Evolutionary conservation across 176 grass and related monocot species (phyloP).

Genomic region (Dendrocalamus sinicus): DNA sequence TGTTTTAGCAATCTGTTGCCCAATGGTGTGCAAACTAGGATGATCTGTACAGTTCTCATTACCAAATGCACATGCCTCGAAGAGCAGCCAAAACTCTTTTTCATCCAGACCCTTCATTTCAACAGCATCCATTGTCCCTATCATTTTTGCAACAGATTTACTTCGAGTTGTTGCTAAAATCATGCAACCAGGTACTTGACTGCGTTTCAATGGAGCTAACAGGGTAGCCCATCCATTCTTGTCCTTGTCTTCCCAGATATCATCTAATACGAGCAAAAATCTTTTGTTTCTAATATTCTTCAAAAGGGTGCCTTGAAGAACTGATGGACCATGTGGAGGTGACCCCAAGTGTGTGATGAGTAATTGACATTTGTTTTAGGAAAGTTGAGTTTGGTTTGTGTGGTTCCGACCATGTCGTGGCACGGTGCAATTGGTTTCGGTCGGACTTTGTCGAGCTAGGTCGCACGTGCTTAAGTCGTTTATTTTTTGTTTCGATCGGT

Average conservation of each 20-base stretch:
- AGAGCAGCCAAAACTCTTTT: slow-evolving; percentile 43
- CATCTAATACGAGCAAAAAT: slow-evolving; percentile 52
- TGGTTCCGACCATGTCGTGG: too few species aligned
- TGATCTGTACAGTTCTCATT: not conserved
- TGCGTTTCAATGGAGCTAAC: slow-evolving; percentile 41
- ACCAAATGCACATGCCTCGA: slow-evolving; percentile 55
- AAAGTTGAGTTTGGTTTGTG: too few species aligned
- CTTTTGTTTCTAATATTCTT: slow-evolving; percentile 26
- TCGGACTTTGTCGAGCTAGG: too few species aligned
- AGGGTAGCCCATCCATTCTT: slow-evolving; percentile 19
- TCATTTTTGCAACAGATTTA: slow-evolving; percentile 31
- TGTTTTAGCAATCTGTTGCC: slow-evolving; percentile 4
- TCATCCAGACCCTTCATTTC: slow-evolving; percentile 38
- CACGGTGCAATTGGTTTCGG: too few species aligned
- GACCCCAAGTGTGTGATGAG: too few species aligned
- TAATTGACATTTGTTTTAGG: too few species aligned
- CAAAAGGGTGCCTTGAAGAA: slow-evolving; percentile 15
- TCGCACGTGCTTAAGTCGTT: too few species aligned
- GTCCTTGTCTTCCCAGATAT: slow-evolving; percentile 46
- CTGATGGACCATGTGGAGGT: too few species aligned
- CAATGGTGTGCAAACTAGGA: not conserved
- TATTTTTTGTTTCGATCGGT: too few species aligned
- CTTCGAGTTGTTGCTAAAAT: slow-evolving; percentile 47
- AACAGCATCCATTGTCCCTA: slow-evolving; percentile 4
- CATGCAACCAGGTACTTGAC: slow-evolving; percentile 13